Evolutionary conservation across 139 green algal genomes (phyloP).

Genomic region (Tetratostichococcus sp.): DNA sequence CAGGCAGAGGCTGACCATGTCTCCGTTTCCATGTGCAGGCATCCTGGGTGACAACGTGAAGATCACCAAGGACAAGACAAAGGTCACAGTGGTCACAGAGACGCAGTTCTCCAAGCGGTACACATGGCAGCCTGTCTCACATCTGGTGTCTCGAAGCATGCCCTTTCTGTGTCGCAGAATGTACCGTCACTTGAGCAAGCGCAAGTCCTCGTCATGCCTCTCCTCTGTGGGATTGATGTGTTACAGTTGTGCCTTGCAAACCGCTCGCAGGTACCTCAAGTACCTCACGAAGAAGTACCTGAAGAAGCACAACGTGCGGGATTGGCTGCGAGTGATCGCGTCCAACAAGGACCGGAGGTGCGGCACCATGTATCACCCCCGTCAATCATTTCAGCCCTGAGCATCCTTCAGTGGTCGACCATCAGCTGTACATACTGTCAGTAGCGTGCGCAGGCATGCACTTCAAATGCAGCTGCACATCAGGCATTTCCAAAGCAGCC

Average conservation of each 20-base stretch:
- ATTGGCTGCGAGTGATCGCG: conserved; percentile 98
- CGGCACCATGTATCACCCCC: too few relatives aligned
- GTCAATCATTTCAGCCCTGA: too few relatives aligned
- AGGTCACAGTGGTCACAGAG: conserved; percentile 82
- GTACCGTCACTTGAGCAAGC: too few relatives aligned
- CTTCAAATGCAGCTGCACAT: too few relatives aligned
- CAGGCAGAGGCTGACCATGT: not conserved
- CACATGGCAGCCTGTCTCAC: not conserved
- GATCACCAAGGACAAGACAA: conserved; percentile 85
- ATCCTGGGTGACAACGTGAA: conserved; percentile 84
- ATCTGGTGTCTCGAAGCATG: too few relatives aligned
- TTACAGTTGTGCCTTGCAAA: too few relatives aligned
- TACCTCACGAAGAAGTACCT: conserved; percentile 99
- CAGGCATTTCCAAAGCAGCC: too few relatives aligned
- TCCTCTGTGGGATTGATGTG: too few relatives aligned
- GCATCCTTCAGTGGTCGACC: too few relatives aligned
- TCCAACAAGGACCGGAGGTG: conserved; percentile 93
- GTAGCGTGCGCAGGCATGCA: too few relatives aligned
- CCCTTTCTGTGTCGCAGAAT: too few relatives aligned
- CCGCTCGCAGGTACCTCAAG: conserved; percentile 86
- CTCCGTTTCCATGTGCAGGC: conserved; percentile 33
- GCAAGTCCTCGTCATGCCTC: not conserved
- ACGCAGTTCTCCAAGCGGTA: conserved; percentile 83
- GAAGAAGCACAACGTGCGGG: conserved; percentile 99
- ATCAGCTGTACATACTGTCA: too few relatives aligned